phyloP scores from a whole-genome alignment of 768 basidiomycete genomes.

The Lentinula aciculospora region DNA sequence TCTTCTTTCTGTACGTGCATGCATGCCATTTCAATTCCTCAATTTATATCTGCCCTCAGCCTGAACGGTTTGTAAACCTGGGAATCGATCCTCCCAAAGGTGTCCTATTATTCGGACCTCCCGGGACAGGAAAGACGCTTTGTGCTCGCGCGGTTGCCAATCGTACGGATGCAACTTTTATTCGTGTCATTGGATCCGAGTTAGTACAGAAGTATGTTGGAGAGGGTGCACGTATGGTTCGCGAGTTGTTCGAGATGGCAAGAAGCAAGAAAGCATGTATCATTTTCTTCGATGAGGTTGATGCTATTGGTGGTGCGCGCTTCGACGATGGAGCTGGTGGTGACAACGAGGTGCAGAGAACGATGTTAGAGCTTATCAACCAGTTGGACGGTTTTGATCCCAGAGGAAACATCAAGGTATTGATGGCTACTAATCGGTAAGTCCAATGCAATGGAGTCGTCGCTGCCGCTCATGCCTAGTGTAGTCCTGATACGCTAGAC shows the following conservation, averaged over 20 bases:
- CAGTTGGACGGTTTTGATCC: constrained; percentile 99
- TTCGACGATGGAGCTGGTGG: constrained; percentile 99
- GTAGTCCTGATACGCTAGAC: constrained; percentile 94
- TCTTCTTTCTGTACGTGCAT: constrained; percentile 70
- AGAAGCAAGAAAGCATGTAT: constrained; percentile 98
- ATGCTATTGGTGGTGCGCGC: constrained; percentile 96
- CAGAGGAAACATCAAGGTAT: constrained; percentile 98
- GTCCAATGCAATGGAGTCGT: constrained; percentile 14
- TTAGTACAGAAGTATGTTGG: constrained; percentile 99
- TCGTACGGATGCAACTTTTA: constrained; percentile 97
- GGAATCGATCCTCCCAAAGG: constrained; percentile 99
- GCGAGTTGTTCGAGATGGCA: constrained; percentile 99
- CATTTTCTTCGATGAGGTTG: constrained; percentile 99
- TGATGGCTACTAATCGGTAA: constrained; percentile 98
- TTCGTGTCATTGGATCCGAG: constrained; percentile 98
- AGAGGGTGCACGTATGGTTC: constrained; percentile 97
- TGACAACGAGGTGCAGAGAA: constrained; percentile 98
- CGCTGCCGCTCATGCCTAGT: neutral
- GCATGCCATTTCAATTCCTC: constrained; percentile 7
- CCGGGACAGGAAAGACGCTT: constrained; percentile 97
- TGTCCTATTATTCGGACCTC: constrained; percentile 91
- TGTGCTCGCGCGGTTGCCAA: constrained; percentile 98
- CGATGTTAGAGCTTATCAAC: constrained; percentile 98
- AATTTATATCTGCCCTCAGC: constrained; percentile 45
- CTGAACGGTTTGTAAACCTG: constrained; percentile 97